Evolutionary conservation across 2,329 filamentous ascomycete genomes (phyloP).

Genomic region (Lomentospora prolificans): DNA sequence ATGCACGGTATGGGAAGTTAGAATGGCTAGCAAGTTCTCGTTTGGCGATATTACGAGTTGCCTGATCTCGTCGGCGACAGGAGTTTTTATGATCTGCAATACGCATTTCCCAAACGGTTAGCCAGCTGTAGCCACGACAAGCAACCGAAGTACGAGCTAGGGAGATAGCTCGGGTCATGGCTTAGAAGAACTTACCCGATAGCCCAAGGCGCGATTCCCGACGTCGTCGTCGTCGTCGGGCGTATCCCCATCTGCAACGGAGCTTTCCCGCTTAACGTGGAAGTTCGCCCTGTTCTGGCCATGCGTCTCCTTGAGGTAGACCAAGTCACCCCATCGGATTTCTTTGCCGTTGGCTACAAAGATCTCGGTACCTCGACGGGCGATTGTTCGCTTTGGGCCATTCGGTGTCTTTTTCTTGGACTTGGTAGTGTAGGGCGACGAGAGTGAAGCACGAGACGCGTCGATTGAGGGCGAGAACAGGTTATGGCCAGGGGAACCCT

Average conservation of each 20-base stretch:
- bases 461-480: constrained; percentile 54
- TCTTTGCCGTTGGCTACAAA: constrained; percentile 85
- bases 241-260: constrained; percentile 21
- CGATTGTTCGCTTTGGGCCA: constrained; percentile 59
- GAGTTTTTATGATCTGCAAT: constrained; percentile 60
- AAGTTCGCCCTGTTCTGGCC: constrained; percentile 13
- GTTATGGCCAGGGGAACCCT: constrained; percentile 64
- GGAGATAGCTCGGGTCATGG: too few relatives aligned
- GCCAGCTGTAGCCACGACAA: not conserved
- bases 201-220: constrained; percentile 4
- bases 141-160: too few relatives aligned
- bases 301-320: constrained; percentile 59
- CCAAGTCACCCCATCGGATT: constrained; percentile 83
- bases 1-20: constrained; percentile 81
- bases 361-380: constrained; percentile 72
- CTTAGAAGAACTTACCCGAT: constrained; percentile 7
- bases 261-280: constrained; percentile 31
- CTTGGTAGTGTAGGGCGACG: constrained; percentile 30
- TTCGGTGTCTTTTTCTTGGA: constrained; percentile 26
- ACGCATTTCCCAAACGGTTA: not conserved
- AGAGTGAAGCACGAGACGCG: constrained; percentile 25
- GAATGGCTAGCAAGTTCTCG: constrained; percentile 70
- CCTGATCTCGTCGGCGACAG: constrained; percentile 71
- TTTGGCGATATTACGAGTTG: constrained; percentile 80
- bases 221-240: not conserved